Base-by-base conservation (phyloP, 257 asterid genomes). In the Plantago ovata region DNA sequence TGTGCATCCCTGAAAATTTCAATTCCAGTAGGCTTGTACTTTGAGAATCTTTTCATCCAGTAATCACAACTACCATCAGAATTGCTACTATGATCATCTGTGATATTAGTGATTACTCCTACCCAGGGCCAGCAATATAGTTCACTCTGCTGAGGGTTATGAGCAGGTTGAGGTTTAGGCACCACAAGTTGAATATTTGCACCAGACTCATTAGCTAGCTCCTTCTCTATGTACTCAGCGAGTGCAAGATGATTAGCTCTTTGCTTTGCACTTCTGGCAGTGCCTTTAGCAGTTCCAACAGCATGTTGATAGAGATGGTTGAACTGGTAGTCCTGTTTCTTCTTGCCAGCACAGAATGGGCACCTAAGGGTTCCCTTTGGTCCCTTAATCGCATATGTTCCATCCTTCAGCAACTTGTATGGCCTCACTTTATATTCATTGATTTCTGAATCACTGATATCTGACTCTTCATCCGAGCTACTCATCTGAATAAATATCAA, bases 81-180 rank as follows among this genome's bases (percentile, higher is more conserved):
- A n/a, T n/a, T n/a, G n/a, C n/a, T n/a, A n/a, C n/a, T n/a, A n/a
- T n/a, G n/a, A 10, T 71, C 86, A 21, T 67, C 69, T 38, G 49
- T 12, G 56, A 90, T 65, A 67, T 90, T 84, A 36, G 70, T 75
- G 14, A 90, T 61, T 44, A 90, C 65, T 23, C 93, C 97, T 10
- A 78, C 78, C 97, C 96, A 84, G 16, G 97, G 97, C 89, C 89
- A 90, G 64, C 86, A 82, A 55, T 73, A 90, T 58, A 86, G 53
- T 32, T 86, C 87, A 22, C 50, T 58, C 61, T 76, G 73, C 73
- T 77, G 77, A 33, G 78, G 68, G 18, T 73, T 64, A n/a, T 73
- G 58, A 53, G 60, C 47, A 48, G 28, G 53, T 43, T 43, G 13
- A 48, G 83, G 80, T 32, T 66, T 48, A 48, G 53, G 53, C 53